Evolutionary conservation across 1,284 basidiomycete species (phyloP), one percentile per base, ranked within the genome.

Genomic region (Ganoderma lucidum): DNA sequence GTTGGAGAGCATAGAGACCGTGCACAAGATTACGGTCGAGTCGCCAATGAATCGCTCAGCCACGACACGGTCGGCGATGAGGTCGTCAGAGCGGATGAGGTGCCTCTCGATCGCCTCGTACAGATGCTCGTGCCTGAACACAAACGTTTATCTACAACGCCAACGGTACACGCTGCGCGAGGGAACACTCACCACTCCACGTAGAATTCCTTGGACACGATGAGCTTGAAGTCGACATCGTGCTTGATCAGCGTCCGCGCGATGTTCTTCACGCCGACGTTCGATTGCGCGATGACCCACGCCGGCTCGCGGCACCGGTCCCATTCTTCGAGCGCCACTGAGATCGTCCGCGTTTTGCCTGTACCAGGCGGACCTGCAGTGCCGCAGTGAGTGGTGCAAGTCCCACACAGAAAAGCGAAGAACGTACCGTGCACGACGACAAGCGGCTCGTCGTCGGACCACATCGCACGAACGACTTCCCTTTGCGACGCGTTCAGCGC

Each of bases 61-160:
- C 8, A 30, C 62, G 3, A 56, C 60, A 0, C 23, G 23, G 48
- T 62, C 41, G 30, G 10, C 30, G 2, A 59, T 32, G 62, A 90
- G 87, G 0, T 74, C 70, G 60, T 88, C 82, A 2, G 90, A 89
- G 19, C 81, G 79, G 62, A 93, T 88, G 23, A 92, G 72, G 55
- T 84, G 81, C 0, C 71, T 28, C 48, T 79, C 68, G 23, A 88
- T 76, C 39, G 80, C 71, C 32, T 77, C 71, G 75, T 93, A 93
- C 0, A 92, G 79, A 75, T 92, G 88, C 70, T 92, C 90, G 77
- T 93, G 90, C 91, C 92, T 93, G 59, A 3, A 56, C 30, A 19
- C 64, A 68, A 55, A 55, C 53, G 48, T 32, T 74, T 63, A 68
- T 60, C 19, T 28, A 30, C n/a, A 65, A 28, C 12, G 8, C 42